Conservation (phyloP, 495 filamentous ascomycete genomes). For the Penicillium daleae region DNA sequence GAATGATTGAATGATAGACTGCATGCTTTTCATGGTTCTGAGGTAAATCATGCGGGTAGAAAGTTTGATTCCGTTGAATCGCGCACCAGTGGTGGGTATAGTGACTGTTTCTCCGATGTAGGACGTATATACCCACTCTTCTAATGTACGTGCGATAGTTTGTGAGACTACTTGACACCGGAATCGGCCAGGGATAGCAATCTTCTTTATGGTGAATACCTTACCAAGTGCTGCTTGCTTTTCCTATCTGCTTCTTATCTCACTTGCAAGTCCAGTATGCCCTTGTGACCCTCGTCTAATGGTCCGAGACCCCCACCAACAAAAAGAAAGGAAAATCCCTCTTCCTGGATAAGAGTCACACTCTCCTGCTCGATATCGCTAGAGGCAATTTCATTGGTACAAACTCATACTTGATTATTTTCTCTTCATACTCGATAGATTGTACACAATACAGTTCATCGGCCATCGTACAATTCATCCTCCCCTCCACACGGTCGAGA, state of each 20-base stretch:
- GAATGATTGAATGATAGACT: not conserved
- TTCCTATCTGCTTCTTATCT: slow-evolving; percentile 19
- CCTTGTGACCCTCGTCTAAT: slow-evolving; percentile 37
- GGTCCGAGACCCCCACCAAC: slow-evolving; percentile 35
- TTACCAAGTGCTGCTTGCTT: not conserved
- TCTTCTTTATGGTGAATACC: too few species aligned
- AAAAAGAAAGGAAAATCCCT: slow-evolving; percentile 33
- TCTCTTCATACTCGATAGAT: slow-evolving; percentile 22
- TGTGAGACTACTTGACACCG: not conserved
- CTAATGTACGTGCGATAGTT: not conserved
- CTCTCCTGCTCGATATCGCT: slow-evolving; percentile 32
- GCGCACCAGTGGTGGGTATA: not conserved
- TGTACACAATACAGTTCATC: not conserved
- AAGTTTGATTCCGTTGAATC: not conserved
- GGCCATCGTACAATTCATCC: slow-evolving; percentile 2
- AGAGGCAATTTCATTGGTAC: slow-evolving; percentile 22
- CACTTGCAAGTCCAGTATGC: too few species aligned
- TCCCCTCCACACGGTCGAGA: slow-evolving; percentile 27
- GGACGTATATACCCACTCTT: not conserved
- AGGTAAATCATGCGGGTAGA: not conserved
- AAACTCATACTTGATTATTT: not conserved
- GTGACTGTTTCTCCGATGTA: not conserved
- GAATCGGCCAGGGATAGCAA: too few species aligned
- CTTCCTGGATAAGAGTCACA: slow-evolving; percentile 14
- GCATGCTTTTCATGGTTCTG: not conserved